Conservation (phyloP, 768 basidiomycete species). For the Podaxis mareebaensis region DNA sequence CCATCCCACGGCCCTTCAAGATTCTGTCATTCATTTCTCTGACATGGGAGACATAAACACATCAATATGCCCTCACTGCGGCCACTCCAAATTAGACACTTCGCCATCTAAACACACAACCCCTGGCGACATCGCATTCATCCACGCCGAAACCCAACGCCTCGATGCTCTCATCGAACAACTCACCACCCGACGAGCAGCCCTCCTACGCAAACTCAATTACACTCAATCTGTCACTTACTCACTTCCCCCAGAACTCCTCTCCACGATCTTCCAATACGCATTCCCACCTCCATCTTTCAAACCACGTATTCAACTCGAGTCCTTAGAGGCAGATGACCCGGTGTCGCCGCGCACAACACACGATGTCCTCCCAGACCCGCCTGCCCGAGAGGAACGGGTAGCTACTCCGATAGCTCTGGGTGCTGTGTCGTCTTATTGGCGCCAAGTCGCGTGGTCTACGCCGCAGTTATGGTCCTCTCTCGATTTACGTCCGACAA, state of each 20-base stretch:
- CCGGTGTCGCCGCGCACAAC: too few relatives aligned
- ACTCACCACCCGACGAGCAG: background rate
- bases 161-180: background rate
- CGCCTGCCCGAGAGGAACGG: background rate
- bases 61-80: too few relatives aligned
- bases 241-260: constrained; percentile 1
- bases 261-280: background rate
- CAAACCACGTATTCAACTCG: background rate
- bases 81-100: too few relatives aligned
- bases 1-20: too few relatives aligned
- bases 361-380: background rate
- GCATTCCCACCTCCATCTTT: background rate
- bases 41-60: too few relatives aligned
- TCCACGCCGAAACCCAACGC: background rate
- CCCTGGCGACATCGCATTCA: background rate
- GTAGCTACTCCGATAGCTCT: background rate
- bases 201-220: background rate
- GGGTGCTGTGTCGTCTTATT: constrained; percentile 1
- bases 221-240: background rate
- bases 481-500: background rate
- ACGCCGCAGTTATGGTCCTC: background rate
- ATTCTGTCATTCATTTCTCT: too few relatives aligned
- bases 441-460: constrained; percentile 9
- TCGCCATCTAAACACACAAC: too few relatives aligned
- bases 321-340: background rate